These are phyloP conservation scores for Chondrostereum purpureum DNA, from an alignment of 1,284 basidiomycete genomes.

Conservation along the genomic window DNA sequence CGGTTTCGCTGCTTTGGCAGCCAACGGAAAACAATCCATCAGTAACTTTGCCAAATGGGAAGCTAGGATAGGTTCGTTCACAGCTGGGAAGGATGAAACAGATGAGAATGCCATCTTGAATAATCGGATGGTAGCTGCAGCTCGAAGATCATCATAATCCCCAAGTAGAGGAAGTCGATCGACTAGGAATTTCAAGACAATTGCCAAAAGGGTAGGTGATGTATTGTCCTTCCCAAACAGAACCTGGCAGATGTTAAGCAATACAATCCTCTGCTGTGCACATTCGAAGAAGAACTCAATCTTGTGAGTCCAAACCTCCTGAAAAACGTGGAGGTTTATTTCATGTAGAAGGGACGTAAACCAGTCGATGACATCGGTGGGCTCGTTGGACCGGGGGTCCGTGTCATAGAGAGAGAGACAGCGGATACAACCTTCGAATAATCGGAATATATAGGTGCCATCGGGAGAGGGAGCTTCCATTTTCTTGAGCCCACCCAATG, in stretches of 20 bases:
- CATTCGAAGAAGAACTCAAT: slow-evolving; percentile 85
- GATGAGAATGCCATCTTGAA: slow-evolving; percentile 98
- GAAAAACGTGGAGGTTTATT: slow-evolving; percentile 86
- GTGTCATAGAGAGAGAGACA: slow-evolving; percentile 86
- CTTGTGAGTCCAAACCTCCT: slow-evolving; percentile 90
- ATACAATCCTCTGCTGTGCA: slow-evolving; percentile 69
- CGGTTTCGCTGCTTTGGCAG: slow-evolving; percentile 87
- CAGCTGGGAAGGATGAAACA: slow-evolving; percentile 70
- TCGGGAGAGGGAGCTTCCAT: slow-evolving; percentile 77
- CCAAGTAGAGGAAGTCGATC: slow-evolving; percentile 81
- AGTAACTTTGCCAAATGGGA: slow-evolving; percentile 91
- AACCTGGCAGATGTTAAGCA: slow-evolving; percentile 84
- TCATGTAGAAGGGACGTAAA: slow-evolving; percentile 76
- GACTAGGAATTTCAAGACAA: slow-evolving; percentile 86
- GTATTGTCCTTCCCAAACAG: slow-evolving; percentile 82
- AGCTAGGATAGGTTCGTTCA: slow-evolving; percentile 90
- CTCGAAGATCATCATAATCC: slow-evolving; percentile 77
- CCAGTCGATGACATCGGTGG: slow-evolving; percentile 85
- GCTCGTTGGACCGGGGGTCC: slow-evolving; percentile 64
- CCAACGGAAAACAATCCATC: slow-evolving; percentile 95
- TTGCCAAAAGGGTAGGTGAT: slow-evolving; percentile 89
- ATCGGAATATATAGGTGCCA: slow-evolving; percentile 79
- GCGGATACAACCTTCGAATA: slow-evolving; percentile 83
- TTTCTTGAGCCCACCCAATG: slow-evolving; percentile 75
- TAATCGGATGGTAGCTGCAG: slow-evolving; percentile 79